Evolutionary conservation across 106 monocot species (phyloP), one percentile per base, ranked within the genome.

Genomic region (Dioscorea dumetorum): DNA sequence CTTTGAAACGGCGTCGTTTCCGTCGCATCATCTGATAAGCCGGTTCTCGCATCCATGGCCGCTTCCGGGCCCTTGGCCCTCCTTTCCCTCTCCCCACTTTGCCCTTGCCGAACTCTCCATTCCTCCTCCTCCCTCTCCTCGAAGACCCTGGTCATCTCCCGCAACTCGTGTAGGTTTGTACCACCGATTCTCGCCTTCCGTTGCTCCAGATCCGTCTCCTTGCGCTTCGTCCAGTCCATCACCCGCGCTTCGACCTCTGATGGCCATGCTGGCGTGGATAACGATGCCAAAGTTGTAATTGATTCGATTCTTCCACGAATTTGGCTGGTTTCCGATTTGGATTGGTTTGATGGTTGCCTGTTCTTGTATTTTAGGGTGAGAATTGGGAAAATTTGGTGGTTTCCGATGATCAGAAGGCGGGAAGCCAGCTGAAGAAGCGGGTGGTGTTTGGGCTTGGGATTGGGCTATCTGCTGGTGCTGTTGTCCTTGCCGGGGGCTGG

Each of bases 401-500:
- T 71, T 58, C 71, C 13, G 62, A 64, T 4, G 80, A 84, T 28
- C 56, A 71, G 64, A 70, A 66, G 63, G 57, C 70, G 60, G 50
- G 61, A 12, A 51, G 48, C n/a, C 85, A 93, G 61, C 67, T 88
- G 33, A 78, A 66, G 74, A 85, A 95, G 60, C 66, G 95, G 28
- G 83, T 95, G 48, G 19, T 86, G n/a, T 81, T 91, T 19, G 95
- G 95, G 13, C 61, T 95, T 7, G 88, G 70, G 50, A 88, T 95
- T 70, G 95, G 95, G 22, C 52, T 95, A 12, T 82, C 77, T 12
- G 73, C 81, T 6, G 95, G 91, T 10, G 87, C 81, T 0, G 69
- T 88, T 31, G 83, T 95, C 60, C 35, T 88, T 24, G 77, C 88
- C 23, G 95, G 95, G 16, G 95, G 95, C 24, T 95, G 91, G 95